These are phyloP conservation scores for Ceratobasidium sp. DNA, from an alignment of 1,284 basidiomycete genomes.

Conservation along the genomic window DNA sequence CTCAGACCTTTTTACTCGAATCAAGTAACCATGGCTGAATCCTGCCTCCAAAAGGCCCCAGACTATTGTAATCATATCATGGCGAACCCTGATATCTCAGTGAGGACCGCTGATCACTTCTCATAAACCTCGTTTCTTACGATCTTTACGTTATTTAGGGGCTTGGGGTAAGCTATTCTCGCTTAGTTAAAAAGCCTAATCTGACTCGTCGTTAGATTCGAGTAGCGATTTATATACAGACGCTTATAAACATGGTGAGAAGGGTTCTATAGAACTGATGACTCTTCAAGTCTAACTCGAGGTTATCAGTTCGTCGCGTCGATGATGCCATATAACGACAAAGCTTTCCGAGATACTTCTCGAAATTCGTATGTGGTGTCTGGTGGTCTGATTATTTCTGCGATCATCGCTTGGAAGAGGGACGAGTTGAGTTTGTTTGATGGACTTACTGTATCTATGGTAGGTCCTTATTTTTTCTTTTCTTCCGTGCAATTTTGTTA, in stretches of 20 bases:
- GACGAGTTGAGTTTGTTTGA: slow-evolving; percentile 28
- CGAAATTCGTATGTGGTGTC: slow-evolving; percentile 40
- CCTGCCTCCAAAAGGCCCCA: no score
- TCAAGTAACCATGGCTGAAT: no score
- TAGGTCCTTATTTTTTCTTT: neutral
- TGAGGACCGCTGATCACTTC: neutral
- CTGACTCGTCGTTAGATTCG: slow-evolving; percentile 22
- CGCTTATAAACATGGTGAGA: slow-evolving; percentile 37
- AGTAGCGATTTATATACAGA: slow-evolving; percentile 37
- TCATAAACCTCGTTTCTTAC: neutral
- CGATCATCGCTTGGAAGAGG: slow-evolving; percentile 21
- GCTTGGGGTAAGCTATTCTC: slow-evolving; percentile 21
- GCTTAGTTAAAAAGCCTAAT: neutral
- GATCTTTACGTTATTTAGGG: neutral
- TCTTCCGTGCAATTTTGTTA: neutral
- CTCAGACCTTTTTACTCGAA: no score
- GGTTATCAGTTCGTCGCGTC: slow-evolving; percentile 21
- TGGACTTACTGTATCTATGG: slow-evolving; percentile 24
- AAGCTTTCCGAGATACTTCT: slow-evolving; percentile 40
- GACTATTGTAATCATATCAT: slow-evolving; percentile 17
- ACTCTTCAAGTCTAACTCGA: neutral
- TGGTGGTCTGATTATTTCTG: slow-evolving; percentile 32
- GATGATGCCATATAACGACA: slow-evolving; percentile 30
- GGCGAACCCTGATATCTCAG: slow-evolving; percentile 38
- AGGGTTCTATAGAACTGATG: neutral